Evolutionary conservation across 306 rosid species (phyloP), one percentile per base, ranked within the genome.

Genomic region (Vigna nakashimae): DNA sequence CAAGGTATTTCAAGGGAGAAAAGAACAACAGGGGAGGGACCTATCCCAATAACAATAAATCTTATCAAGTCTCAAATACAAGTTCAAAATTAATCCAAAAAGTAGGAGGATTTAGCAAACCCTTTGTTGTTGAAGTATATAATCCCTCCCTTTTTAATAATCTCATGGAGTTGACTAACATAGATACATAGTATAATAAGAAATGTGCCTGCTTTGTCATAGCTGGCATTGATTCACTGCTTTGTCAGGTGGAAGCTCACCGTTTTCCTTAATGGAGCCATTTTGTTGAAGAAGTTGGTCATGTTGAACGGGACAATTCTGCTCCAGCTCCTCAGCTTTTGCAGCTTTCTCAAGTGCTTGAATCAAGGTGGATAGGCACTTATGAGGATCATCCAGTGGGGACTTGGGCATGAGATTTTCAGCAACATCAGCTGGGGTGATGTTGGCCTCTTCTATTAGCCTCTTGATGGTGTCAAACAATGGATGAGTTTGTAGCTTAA

Each of bases 381-480:
- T 89, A 9, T 84, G 88, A 36, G 86, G 81, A 85, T 87, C 92
- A 81, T 91, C 97, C 55, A 58, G 2, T 4, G 89, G 86, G 10
- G 91, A 91, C 79, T 91, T 91, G 0, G 97, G 92, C 98, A 93
- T 93, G 36, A 93, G 97, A 32, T 84, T 93, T 86, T 93, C 97
- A 6, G 98, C 98, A 38, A 93, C 98, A 82, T 91, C 94, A 16
- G 94, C 94, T 22, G 94, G 97, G 1, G 97, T 91, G 53, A 91
- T 88, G 58, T 91, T 75, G 42, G 79, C 80, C 69, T 84, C 88
- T 2, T 49, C 80, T 0, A 91, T 81, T 7, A 91, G 69, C 69
- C 75, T 86, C 79, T 85, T 16, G 43, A 91, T 80, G 13, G 50
- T 83, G 36, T 84, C 90, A 86, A 88, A 93, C 84, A 78, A 55